A percentile compares a stretch with the other conserved stretches of the same genome.
These are phyloP conservation scores for Huntiella omanensis DNA, from an alignment of 2,329 filamentous ascomycete species.

Conservation along the genomic window DNA sequence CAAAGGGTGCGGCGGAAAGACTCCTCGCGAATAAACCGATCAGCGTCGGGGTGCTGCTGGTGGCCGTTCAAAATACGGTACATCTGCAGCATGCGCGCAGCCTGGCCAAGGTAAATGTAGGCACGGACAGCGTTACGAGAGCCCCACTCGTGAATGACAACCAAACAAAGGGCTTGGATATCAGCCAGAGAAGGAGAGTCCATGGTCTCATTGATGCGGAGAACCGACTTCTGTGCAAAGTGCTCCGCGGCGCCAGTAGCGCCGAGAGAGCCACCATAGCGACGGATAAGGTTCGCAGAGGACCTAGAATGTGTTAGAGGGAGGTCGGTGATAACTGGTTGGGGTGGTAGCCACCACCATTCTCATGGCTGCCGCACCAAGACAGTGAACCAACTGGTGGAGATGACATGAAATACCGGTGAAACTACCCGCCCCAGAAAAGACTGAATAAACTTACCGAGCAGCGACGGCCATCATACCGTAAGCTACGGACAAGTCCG, in stretches of 20 bases:
- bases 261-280: constrained; percentile 34
- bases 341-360: neutral
- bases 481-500: constrained; percentile 38
- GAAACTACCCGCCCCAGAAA: constrained; percentile 5
- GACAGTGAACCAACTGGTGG: neutral
- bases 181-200: constrained; percentile 41
- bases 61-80: constrained; percentile 39
- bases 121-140: constrained; percentile 41
- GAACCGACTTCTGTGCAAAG: constrained; percentile 38
- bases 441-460: constrained; percentile 25
- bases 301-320: constrained; percentile 22
- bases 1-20: constrained; percentile 42
- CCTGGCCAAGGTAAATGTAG: constrained; percentile 44
- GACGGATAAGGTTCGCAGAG: constrained; percentile 36
- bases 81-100: constrained; percentile 46
- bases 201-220: constrained; percentile 36
- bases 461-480: constrained; percentile 38
- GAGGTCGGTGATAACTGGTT: neutral
- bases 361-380: neutral
- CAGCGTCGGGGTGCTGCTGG: constrained; percentile 29
- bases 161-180: constrained; percentile 40
- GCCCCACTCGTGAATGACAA: constrained; percentile 46
- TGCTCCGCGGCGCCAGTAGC: constrained; percentile 36
- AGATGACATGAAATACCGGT: constrained; percentile 11
- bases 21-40: constrained; percentile 42